These are phyloP conservation scores for Nakazawaea anatomiae DNA, from an alignment of 805 yeast genomes.

Conservation along the genomic window DNA sequence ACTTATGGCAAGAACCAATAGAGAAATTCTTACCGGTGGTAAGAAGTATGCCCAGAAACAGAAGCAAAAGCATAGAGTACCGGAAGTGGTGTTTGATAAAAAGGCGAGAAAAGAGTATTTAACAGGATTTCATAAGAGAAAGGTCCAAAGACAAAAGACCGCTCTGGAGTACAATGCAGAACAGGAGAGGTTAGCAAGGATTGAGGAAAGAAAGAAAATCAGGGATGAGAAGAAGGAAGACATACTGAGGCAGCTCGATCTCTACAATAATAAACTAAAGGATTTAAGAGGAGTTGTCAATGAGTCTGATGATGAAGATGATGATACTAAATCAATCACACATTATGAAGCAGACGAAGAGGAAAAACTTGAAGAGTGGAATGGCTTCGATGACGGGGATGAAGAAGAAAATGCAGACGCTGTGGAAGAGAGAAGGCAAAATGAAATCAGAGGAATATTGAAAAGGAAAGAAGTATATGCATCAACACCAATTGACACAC, in stretches of 20 bases:
- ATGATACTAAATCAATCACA: neutral
- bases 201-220: conserved; percentile 69
- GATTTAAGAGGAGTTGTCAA: conserved; percentile 16
- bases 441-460: conserved; percentile 29
- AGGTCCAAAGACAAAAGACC: conserved; percentile 78
- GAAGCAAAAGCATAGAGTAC: conserved; percentile 61
- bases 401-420: conserved; percentile 22
- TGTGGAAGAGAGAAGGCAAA: conserved; percentile 13
- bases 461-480: conserved; percentile 36
- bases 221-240: conserved; percentile 68
- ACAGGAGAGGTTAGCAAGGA: conserved; percentile 62
- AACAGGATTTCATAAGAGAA: conserved; percentile 95
- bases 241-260: conserved; percentile 56
- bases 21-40: conserved; percentile 87
- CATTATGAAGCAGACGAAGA: conserved; percentile 16
- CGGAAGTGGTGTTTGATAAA: conserved; percentile 80
- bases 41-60: conserved; percentile 69
- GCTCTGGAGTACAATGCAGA: conserved; percentile 76
- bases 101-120: conserved; percentile 74
- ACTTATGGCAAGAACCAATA: conserved; percentile 38
- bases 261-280: conserved; percentile 43
- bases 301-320: conserved; percentile 23
- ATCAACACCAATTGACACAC: conserved; percentile 12
- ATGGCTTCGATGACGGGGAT: conserved; percentile 11
- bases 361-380: conserved; percentile 26